Evolutionary conservation across 2,329 filamentous ascomycete species (phyloP), one percentile per base, ranked within the genome.

Genomic region (Paecilomyces dactylethromorphus): DNA sequence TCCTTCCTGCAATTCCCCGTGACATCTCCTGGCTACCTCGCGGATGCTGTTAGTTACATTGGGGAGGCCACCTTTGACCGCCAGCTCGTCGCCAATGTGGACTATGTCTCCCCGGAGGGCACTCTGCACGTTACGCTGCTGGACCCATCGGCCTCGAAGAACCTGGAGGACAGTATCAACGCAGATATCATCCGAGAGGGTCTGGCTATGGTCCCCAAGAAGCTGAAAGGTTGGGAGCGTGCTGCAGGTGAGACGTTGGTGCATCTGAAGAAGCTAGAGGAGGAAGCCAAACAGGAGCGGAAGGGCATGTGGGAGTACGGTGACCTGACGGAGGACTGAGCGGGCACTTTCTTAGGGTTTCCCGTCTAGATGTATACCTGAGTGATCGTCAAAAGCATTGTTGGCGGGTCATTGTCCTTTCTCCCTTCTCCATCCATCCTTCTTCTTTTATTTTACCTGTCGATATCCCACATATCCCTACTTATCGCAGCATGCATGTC

Each of bases 241-340:
- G 86, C 85, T 8, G 90, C 90, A 53, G 83, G 83, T 59, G 83
- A 89, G 33, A 85, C 92, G 51, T 77, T 96, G 62, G 84, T 86
- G 74, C 84, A 84, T 66, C 78, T 97, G 62, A 87, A 84, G 69
- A 83, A 88, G 74, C 84, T 88, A 56, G 88, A 96, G 80, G 81
- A 83, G 35, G 82, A 88, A 74, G 93, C 93, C 3, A 96, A 95
- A 84, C 80, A 84, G 58, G 86, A 87, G 59, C 85, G 92, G 62
- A 81, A 86, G 65, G 94, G 94, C 51, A 94, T 96, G 84, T 99
- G 93, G 92, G 94, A 99, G 83, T 99, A 97, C 76, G 94, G 94
- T 66, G 94, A 97, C 74, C 82, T 96, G 70, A 96, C 91, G 13
- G 92, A 96, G 79, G 91, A 96, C 70, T 92, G 86, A 62, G 59